These are phyloP conservation scores for Aphanomyces invadans DNA, from an alignment of 352 stramenopile genomes.

Conservation along the genomic window DNA sequence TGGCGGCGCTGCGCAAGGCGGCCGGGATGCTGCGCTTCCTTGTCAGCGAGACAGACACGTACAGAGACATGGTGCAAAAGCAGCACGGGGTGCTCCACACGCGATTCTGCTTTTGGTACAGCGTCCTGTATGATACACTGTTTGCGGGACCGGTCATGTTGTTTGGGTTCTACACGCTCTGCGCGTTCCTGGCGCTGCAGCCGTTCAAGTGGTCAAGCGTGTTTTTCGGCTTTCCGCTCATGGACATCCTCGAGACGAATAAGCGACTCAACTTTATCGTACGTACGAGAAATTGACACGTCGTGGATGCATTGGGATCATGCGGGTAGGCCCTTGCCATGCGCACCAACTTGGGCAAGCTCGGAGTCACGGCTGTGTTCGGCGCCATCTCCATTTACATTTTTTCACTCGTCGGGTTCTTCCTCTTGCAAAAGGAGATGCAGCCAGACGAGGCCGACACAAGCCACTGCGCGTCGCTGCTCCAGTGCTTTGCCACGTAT, in stretches of 20 bases:
- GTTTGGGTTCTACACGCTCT: slow-evolving; percentile 21
- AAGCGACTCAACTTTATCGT: slow-evolving; percentile 19
- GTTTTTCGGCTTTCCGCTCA: slow-evolving; percentile 20
- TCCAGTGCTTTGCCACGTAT: slow-evolving; percentile 22
- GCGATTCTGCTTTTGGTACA: slow-evolving; percentile 13
- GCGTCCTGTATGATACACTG: slow-evolving; percentile 16
- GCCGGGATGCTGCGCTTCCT: no score
- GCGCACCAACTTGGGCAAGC: slow-evolving; percentile 18
- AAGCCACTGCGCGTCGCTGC: slow-evolving; percentile 1
- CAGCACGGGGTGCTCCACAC: background rate
- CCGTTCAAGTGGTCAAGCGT: slow-evolving; percentile 14
- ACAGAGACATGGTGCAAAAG: slow-evolving; percentile 3
- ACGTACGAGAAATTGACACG: background rate
- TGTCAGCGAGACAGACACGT: background rate
- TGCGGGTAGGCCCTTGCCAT: slow-evolving; percentile 10
- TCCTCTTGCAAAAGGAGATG: slow-evolving; percentile 20
- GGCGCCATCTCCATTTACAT: slow-evolving; percentile 23
- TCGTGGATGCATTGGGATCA: background rate
- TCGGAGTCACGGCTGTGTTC: slow-evolving; percentile 22
- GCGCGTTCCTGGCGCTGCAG: background rate
- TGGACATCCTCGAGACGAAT: slow-evolving; percentile 23
- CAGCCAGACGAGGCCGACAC: background rate
- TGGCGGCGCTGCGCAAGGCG: no score
- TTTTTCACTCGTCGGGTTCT: slow-evolving; percentile 23
- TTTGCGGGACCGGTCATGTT: background rate